Evolutionary conservation across 495 filamentous ascomycete species (phyloP), one percentile per base, ranked within the genome.

Genomic region (Patellaria atrata): DNA sequence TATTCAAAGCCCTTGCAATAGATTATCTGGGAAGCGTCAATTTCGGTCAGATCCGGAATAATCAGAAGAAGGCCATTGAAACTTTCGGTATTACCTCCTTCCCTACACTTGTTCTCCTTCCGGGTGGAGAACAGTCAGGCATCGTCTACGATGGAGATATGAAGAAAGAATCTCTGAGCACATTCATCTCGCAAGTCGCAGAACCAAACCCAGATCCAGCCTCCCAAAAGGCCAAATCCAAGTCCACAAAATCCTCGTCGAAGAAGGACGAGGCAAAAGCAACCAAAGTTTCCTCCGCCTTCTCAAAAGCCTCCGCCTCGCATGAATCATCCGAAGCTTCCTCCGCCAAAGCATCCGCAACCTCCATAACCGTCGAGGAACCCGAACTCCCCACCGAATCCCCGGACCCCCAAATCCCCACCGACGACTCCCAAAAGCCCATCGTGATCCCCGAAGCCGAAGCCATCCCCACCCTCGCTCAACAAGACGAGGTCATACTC

Each of bases 1-100:
- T 94, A 10, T 65, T 92, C 36, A 82, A 79, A 56, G 75, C 82
- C 20, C 51, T 96, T 16, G 87, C 91, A 1, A 80, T 93, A 39
- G 91, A 96, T 42, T 96, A 87, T 55, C 61, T 85, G n/a, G 86
- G 75, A 19, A 70, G 69, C 27, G 75, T 94, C 47, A 67, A 66
- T 9, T 65, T 99, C 37, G 85, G 79, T 15, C 87, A 96, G 57
- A 73, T 92, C 25, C 70, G 85, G 27, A 76, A 79, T 56, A 93
- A 84, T 57, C 81, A 94, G 57, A 58, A 65, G 19, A 68, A 67
- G 35, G 67, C 80, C 0, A 68, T 82, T 3, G 64, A 80, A 40
- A 65, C 68, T 30, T 94, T 91, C 39, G 79, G 76, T 33, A 63
- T 96, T 14, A 62, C 64, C 5, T 70, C 75, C 37, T 87, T 81